phyloP scores from a whole-genome alignment of 106 monocot species.

The Platanthera guangdongensis region DNA sequence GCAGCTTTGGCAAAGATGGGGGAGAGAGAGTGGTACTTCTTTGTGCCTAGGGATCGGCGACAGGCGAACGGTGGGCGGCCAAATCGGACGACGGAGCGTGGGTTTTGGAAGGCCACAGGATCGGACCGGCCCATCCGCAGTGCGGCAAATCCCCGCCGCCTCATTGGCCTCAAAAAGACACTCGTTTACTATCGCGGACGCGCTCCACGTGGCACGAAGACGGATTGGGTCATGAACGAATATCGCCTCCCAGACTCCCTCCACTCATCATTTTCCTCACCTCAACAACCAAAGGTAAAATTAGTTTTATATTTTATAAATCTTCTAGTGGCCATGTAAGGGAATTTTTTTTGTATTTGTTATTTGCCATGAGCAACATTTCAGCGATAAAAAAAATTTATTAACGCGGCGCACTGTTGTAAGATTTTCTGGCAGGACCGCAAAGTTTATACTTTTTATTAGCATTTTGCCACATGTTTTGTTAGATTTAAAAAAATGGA shows the following conservation, averaged over 20 bases:
- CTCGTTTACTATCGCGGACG: conserved; percentile 63
- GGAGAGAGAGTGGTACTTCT: conserved; percentile 75
- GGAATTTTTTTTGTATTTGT: too few species aligned
- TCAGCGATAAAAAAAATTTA: too few species aligned
- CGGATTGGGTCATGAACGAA: conserved; percentile 79
- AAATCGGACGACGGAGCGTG: conserved; percentile 59
- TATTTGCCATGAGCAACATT: too few species aligned
- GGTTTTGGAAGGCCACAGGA: conserved; percentile 80
- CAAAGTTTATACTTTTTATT: too few species aligned
- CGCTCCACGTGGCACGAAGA: conserved; percentile 54
- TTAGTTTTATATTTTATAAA: background rate
- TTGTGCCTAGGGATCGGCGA: conserved; percentile 49
- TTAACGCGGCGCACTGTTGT: too few species aligned
- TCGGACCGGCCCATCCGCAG: conserved; percentile 46
- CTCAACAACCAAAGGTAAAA: conserved; percentile 21
- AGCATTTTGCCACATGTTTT: too few species aligned
- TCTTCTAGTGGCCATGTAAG: background rate
- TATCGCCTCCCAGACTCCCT: conserved; percentile 40
- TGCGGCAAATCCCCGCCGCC: conserved; percentile 21
- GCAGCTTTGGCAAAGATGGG: conserved; percentile 46
- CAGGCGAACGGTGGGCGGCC: conserved; percentile 41
- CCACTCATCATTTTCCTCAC: conserved; percentile 1
- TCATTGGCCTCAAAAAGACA: conserved; percentile 78
- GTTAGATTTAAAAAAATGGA: too few species aligned
- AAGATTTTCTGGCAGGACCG: too few species aligned